These are phyloP conservation scores for Clavariopsis aquatica DNA, from an alignment of 495 filamentous ascomycete genomes.

Conservation along the genomic window DNA sequence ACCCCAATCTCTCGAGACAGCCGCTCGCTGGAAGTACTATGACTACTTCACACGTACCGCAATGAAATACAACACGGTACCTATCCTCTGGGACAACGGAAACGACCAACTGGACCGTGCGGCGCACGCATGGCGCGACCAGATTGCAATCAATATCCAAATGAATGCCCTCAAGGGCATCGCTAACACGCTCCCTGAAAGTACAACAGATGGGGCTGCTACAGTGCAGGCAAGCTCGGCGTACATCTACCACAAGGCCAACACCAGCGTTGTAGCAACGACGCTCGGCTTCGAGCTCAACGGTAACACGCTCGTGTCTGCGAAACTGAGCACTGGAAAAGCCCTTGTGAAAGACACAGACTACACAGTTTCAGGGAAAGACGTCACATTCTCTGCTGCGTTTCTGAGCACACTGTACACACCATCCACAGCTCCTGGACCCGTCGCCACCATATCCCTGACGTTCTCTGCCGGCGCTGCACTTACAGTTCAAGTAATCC, in stretches of 20 bases:
- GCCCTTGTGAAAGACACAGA: constrained; percentile 48
- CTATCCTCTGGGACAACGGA: constrained; percentile 63
- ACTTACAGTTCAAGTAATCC: constrained; percentile 51
- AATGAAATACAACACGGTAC: constrained; percentile 50
- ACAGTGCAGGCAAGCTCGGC: constrained; percentile 53
- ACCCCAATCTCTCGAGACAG: constrained; percentile 53
- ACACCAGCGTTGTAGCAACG: constrained; percentile 48
- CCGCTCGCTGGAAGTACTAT: constrained; percentile 60
- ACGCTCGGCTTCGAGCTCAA: constrained; percentile 55
- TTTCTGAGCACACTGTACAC: constrained; percentile 53
- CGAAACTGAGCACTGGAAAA: constrained; percentile 35
- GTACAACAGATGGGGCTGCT: constrained; percentile 52
- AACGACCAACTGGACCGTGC: constrained; percentile 51
- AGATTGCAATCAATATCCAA: constrained; percentile 51
- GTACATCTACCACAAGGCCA: constrained; percentile 58
- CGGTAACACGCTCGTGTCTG: constrained; percentile 54
- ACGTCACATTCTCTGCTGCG: constrained; percentile 52
- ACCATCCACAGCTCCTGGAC: constrained; percentile 46
- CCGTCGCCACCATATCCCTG: constrained; percentile 55
- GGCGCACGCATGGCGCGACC: constrained; percentile 54
- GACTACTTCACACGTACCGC: constrained; percentile 56
- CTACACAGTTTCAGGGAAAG: constrained; percentile 50
- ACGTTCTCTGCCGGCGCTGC: constrained; percentile 54
- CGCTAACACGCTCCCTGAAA: constrained; percentile 56
- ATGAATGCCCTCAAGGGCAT: constrained; percentile 49